Base-by-base conservation (phyloP, 2,329 filamentous ascomycete species). In the Huntiella omanensis region DNA sequence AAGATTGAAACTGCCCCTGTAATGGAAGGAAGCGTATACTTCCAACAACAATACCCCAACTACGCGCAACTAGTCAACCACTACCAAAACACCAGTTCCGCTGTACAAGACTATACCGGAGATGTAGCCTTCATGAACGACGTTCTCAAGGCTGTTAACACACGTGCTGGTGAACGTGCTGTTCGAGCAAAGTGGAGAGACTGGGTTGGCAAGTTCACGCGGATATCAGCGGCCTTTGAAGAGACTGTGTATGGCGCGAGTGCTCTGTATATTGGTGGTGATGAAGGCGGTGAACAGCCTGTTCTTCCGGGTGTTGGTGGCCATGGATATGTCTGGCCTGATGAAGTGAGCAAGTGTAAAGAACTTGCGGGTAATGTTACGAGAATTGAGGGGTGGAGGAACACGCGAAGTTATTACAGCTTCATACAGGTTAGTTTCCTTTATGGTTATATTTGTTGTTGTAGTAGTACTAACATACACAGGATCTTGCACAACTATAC, bases 311-410 rank as follows among this genome's bases (percentile, higher is more conserved):
- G 66, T 13, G 28, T 48, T n/a, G 73, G 73, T 10, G 88, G 88
- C 0, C 91, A 96, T 58, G 91, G 91, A 36, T 96, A 93, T 58
- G 88, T 98, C 33, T 98, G 91, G 91, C 65, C 80, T 3, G 84
- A 94, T 55, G 85, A 95, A 47, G 66, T 69, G 36, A 71, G 80
- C 5, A 88, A 85, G 61, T 73, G 82, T 55, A 80, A 79, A 55
- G 91, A 98, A 62, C 72, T 98, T 34, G 83, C 86, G 12, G 88
- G 86, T 3, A 94, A 93, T 51, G 85, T 91, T 40, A 85, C 83
- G 48, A 73, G 91, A 48, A 92, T 98, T 51, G 91, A 98, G 64
- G 91, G 88, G 48, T 98, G 91, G 91, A 77, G 91, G 54, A 92
- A 85, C 52, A 96, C 91, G 1, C 73, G 91, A 50, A 93, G 84